Conservation (phyloP, 768 basidiomycete genomes). For the Rhodotorula babjevae region DNA sequence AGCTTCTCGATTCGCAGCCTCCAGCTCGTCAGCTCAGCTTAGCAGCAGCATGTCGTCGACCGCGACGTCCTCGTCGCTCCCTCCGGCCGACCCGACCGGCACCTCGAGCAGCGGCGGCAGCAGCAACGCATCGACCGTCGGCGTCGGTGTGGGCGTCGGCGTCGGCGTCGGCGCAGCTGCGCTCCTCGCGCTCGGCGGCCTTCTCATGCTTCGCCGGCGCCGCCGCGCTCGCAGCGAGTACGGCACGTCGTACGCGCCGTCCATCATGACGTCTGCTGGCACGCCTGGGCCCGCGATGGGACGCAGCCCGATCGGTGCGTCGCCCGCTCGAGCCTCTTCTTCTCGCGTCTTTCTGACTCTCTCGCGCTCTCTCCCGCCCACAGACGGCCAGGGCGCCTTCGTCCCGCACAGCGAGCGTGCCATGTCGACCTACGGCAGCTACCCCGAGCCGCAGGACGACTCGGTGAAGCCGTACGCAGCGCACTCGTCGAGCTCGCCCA, state of each 20-base stretch:
- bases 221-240: neutral
- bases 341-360: too few species aligned
- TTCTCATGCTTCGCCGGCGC: neutral
- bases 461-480: neutral
- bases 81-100: too few species aligned
- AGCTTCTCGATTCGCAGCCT: too few species aligned
- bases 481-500: neutral
- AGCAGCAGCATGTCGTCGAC: too few species aligned
- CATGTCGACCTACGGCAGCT: neutral
- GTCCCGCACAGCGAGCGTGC: neutral
- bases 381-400: neutral
- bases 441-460: conserved; percentile 1
- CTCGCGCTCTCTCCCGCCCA: too few species aligned
- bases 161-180: neutral
- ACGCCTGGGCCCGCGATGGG: neutral
- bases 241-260: neutral
- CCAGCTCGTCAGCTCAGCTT: too few species aligned
- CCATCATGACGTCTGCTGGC: neutral
- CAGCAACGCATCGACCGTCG: too few species aligned
- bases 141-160: neutral
- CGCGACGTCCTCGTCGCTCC: too few species aligned
- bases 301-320: neutral
- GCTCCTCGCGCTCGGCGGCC: neutral
- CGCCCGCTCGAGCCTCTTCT: neutral
- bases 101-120: too few species aligned